These are phyloP conservation scores for Umbelopsis isabellina DNA, from an alignment of 192 early-diverging fungal genomes.

Conservation along the genomic window DNA sequence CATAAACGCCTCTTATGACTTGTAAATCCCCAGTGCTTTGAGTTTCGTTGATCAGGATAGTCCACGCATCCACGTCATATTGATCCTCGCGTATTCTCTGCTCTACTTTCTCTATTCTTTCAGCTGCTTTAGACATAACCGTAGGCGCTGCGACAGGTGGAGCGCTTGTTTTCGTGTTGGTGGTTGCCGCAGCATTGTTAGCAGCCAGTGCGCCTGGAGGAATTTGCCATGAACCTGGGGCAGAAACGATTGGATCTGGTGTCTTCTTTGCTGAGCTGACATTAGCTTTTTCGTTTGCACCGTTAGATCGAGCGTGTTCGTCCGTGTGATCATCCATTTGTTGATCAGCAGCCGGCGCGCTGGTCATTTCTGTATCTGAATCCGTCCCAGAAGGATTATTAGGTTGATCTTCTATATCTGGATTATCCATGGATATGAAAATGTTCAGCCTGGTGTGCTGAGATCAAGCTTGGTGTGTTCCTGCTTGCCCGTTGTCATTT, in stretches of 20 bases:
- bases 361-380: conserved; percentile 2
- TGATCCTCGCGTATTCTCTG: conserved; percentile 53
- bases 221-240: conserved; percentile 53
- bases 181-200: neutral
- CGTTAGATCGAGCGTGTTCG: neutral
- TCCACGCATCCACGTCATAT: conserved; percentile 73
- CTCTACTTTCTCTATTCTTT: conserved; percentile 58
- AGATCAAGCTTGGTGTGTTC: neutral
- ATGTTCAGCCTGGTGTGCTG: neutral
- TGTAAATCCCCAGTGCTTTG: conserved; percentile 57
- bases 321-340: neutral
- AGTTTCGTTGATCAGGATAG: conserved; percentile 61
- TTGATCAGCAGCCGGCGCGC: neutral
- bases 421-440: neutral
- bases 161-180: neutral
- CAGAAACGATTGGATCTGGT: conserved; percentile 22
- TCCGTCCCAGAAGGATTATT: neutral
- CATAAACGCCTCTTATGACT: conserved; percentile 66
- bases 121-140: conserved; percentile 23
- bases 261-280: neutral
- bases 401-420: neutral
- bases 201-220: conserved; percentile 41
- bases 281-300: neutral
- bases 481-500: no score
- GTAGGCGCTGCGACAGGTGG: no score